Percentiles rank a stretch among this genome's conserved stretches.
These are phyloP conservation scores for Cyclotella atomus DNA, from an alignment of 108 stramenopile species.

Conservation along the genomic window DNA sequence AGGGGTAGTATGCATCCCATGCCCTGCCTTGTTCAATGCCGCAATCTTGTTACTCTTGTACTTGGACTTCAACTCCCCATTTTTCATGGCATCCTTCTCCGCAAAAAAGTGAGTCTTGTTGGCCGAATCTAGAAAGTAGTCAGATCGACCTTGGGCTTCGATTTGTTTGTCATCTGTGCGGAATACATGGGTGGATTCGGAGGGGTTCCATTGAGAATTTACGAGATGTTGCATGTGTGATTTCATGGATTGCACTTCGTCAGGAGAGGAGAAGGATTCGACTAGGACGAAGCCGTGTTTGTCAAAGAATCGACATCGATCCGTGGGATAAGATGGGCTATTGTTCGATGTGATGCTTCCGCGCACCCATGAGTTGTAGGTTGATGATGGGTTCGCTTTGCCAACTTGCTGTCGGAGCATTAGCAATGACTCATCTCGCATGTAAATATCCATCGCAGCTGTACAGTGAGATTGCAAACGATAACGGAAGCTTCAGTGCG, in stretches of 20 bases:
- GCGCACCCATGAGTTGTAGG: constrained; percentile 36
- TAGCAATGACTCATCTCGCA: constrained; percentile 8
- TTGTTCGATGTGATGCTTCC: neutral
- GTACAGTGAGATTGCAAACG: neutral
- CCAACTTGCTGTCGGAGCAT: constrained; percentile 9
- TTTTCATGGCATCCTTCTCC: constrained; percentile 73
- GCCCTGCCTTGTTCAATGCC: constrained; percentile 92
- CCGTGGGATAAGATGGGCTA: constrained; percentile 26
- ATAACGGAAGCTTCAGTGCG: neutral
- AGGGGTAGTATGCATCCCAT: constrained; percentile 79
- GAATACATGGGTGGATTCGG: constrained; percentile 58
- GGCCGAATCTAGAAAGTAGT: constrained; percentile 90
- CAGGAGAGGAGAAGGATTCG: constrained; percentile 39
- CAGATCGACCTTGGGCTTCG: constrained; percentile 67
- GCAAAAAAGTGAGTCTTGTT: constrained; percentile 83
- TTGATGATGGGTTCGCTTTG: neutral
- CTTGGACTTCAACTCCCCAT: constrained; percentile 44
- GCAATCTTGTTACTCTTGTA: constrained; percentile 59
- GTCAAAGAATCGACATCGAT: constrained; percentile 66
- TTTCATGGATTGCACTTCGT: constrained; percentile 65
- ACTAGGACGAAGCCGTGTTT: constrained; percentile 65
- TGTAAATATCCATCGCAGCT: neutral
- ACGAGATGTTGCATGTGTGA: constrained; percentile 62
- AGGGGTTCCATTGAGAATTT: constrained; percentile 65
- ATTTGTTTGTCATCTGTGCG: constrained; percentile 81